These are phyloP conservation scores for Wickerhamiella nectarea DNA, from an alignment of 805 yeast genomes.

Conservation along the genomic window DNA sequence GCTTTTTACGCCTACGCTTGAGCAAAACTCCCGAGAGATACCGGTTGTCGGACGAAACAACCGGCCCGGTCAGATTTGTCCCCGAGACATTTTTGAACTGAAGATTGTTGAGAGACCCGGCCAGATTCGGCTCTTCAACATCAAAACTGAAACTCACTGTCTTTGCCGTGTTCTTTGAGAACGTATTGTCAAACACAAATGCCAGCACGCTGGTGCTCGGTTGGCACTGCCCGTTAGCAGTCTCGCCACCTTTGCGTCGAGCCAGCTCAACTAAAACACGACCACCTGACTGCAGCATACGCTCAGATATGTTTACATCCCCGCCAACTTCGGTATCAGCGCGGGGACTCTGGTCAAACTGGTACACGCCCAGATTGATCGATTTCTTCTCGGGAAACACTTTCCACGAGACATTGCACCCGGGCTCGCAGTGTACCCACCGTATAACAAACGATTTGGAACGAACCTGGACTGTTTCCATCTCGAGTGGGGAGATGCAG, in stretches of 20 bases:
- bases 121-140: constrained; percentile 2
- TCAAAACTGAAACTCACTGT: constrained; percentile 46
- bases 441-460: constrained; percentile 79
- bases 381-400: constrained; percentile 64
- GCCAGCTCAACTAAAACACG: constrained; percentile 42
- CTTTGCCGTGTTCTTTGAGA: constrained; percentile 72
- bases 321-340: constrained; percentile 15
- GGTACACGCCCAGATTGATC: constrained; percentile 29
- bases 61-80: constrained; percentile 1
- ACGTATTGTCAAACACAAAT: constrained; percentile 82
- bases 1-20: constrained; percentile 69
- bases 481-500: constrained; percentile 20
- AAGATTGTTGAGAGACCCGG: not conserved
- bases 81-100: not conserved
- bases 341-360: constrained; percentile 14
- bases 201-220: constrained; percentile 57
- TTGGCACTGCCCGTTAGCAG: constrained; percentile 43
- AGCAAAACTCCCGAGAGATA: constrained; percentile 64
- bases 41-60: constrained; percentile 21
- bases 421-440: constrained; percentile 72
- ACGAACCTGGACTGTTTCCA: constrained; percentile 88
- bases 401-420: constrained; percentile 59
- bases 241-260: constrained; percentile 44
- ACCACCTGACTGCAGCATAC: constrained; percentile 42
- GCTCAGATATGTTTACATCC: constrained; percentile 27